Percentiles rank a stretch among this genome's conserved stretches.
phyloP scores from a whole-genome alignment of 2,329 filamentous ascomycete genomes.

The Exophiala aquamarina region DNA sequence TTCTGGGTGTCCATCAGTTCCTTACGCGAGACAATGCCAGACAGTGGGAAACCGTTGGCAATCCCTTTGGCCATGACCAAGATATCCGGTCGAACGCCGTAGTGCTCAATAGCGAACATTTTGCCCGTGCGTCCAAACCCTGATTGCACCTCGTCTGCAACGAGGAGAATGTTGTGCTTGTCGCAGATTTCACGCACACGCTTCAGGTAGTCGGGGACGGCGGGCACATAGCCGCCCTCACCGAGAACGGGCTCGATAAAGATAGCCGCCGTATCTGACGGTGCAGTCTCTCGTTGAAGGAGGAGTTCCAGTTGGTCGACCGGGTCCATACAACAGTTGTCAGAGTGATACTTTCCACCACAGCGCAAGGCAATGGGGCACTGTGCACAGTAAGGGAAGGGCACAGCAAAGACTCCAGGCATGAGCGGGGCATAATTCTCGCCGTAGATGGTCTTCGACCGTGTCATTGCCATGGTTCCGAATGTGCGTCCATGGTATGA shows the following conservation, averaged over 20 bases:
- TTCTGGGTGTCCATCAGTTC: slow-evolving; percentile 39
- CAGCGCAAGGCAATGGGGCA: slow-evolving; percentile 34
- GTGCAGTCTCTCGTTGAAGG: slow-evolving; percentile 36
- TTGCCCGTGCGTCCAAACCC: slow-evolving; percentile 46
- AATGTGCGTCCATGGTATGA: slow-evolving; percentile 40
- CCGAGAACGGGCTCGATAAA: slow-evolving; percentile 38
- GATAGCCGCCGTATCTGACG: slow-evolving; percentile 38
- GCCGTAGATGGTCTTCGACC: slow-evolving; percentile 38
- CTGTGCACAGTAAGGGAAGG: slow-evolving; percentile 41
- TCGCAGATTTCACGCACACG: slow-evolving; percentile 44
- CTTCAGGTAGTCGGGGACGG: slow-evolving; percentile 34
- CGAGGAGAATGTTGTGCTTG: slow-evolving; percentile 44
- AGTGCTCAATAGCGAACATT: slow-evolving; percentile 46
- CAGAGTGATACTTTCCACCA: slow-evolving; percentile 33
- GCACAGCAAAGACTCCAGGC: slow-evolving; percentile 39
- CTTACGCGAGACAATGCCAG: slow-evolving; percentile 33
- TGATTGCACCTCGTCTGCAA: slow-evolving; percentile 45
- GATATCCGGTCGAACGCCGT: slow-evolving; percentile 43
- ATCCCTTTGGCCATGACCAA: slow-evolving; percentile 40
- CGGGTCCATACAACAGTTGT: slow-evolving; percentile 42
- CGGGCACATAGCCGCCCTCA: slow-evolving; percentile 39
- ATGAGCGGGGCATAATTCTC: slow-evolving; percentile 37
- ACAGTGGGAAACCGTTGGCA: slow-evolving; percentile 32
- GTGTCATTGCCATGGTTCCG: slow-evolving; percentile 37
- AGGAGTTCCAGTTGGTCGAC: slow-evolving; percentile 35